Conservation (phyloP, 169 alveolate species). For the Plasmodium berghei region DNA sequence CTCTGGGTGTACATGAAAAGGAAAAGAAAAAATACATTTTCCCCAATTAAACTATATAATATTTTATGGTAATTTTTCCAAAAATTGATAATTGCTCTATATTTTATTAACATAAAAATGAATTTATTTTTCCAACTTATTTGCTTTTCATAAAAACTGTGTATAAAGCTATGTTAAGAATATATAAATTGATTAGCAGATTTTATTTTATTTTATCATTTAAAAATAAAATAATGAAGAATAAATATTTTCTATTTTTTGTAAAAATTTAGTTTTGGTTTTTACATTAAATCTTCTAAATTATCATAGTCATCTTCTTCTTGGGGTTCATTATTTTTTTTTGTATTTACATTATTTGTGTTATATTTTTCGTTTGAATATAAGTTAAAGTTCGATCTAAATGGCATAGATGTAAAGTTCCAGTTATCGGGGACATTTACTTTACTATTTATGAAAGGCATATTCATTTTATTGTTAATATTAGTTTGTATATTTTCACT, state of each 20-base stretch:
- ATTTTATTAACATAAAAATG: background rate
- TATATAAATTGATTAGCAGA: too few species aligned
- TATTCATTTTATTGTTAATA: slow-evolving; percentile 1
- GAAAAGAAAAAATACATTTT: slow-evolving; percentile 53
- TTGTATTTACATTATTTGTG: background rate
- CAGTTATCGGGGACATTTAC: slow-evolving; percentile 19
- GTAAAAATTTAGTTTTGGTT: too few species aligned
- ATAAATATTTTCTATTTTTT: too few species aligned
- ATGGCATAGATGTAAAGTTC: slow-evolving; percentile 20
- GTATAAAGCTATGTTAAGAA: too few species aligned
- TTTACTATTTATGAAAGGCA: background rate
- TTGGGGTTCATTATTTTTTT: slow-evolving; percentile 3
- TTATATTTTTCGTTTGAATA: slow-evolving; percentile 7
- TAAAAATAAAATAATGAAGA: too few species aligned
- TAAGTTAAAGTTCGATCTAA: slow-evolving; percentile 19
- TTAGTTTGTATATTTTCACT: background rate
- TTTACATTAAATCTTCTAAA: slow-evolving; percentile 41
- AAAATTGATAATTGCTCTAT: too few species aligned
- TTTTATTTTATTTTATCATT: too few species aligned
- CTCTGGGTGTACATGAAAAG: slow-evolving; percentile 50
- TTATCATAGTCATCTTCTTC: slow-evolving; percentile 57
- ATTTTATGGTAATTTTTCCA: too few species aligned
- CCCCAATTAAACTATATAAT: background rate
- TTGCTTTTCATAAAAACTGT: too few species aligned
- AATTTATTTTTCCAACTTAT: too few species aligned